A percentile compares a stretch with the other conserved stretches of the same genome.
phyloP scores from a whole-genome alignment of 306 rosid genomes.

The Trifolium subterraneum region DNA sequence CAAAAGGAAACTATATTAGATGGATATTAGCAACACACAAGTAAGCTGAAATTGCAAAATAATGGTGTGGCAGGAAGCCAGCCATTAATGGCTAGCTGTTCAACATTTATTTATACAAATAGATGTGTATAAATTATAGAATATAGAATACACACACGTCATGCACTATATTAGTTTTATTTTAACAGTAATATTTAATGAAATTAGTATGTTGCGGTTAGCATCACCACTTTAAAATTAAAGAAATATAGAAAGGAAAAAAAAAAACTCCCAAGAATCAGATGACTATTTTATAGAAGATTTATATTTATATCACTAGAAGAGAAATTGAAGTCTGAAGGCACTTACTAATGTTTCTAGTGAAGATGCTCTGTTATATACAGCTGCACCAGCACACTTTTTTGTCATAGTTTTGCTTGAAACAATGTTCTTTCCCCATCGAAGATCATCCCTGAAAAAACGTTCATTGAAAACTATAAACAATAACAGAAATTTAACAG shows the following conservation, averaged over 20 bases:
- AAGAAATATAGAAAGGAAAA: slow-evolving; percentile 38
- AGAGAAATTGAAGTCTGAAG: slow-evolving; percentile 38
- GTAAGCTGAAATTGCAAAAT: no score
- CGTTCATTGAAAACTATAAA: slow-evolving; percentile 27
- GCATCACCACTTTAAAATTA: slow-evolving; percentile 14
- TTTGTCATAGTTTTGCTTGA: slow-evolving; percentile 82
- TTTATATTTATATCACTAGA: slow-evolving; percentile 7
- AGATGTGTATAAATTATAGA: neutral
- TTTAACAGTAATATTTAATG: slow-evolving; percentile 2
- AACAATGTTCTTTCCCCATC: slow-evolving; percentile 91
- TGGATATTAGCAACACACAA: no score
- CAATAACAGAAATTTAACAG: slow-evolving; percentile 21
- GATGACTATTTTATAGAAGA: slow-evolving; percentile 18
- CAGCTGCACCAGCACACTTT: slow-evolving; percentile 87
- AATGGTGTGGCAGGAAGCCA: no score
- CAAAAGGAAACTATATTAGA: no score
- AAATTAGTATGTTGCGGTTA: slow-evolving; percentile 1
- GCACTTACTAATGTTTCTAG: slow-evolving; percentile 82
- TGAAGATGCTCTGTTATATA: slow-evolving; percentile 91
- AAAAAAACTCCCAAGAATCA: slow-evolving; percentile 23
- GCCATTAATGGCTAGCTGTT: slow-evolving; percentile 19
- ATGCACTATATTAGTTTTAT: slow-evolving; percentile 8
- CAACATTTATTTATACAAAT: neutral
- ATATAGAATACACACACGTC: neutral
- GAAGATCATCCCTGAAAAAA: slow-evolving; percentile 76